Evolutionary conservation across 106 monocot genomes (phyloP).

Genomic region (Vanilla planifolia): DNA sequence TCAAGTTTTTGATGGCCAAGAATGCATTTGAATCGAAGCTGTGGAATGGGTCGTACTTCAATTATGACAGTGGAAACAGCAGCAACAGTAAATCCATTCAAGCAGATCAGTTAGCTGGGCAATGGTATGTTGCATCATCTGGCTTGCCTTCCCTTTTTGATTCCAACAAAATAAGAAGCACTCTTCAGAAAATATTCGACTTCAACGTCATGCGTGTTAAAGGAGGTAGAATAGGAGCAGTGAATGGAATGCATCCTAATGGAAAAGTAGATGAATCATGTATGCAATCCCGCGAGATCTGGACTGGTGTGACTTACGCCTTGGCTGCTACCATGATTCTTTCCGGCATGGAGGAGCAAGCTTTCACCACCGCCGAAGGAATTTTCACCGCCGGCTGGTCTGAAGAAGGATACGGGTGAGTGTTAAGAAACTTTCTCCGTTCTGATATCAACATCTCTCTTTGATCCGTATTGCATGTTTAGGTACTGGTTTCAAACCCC

Average conservation of each 20-base stretch:
- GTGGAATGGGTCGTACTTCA: constrained; percentile 97
- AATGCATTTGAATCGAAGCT: constrained; percentile 62
- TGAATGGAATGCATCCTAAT: constrained; percentile 91
- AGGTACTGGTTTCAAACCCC: constrained; percentile 99
- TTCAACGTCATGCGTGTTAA: constrained; percentile 94
- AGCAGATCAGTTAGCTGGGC: constrained; percentile 94
- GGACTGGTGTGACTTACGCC: constrained; percentile 93
- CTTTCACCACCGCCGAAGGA: constrained; percentile 89
- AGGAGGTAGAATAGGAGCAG: constrained; percentile 91
- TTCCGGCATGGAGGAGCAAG: constrained; percentile 85
- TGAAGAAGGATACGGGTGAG: constrained; percentile 95
- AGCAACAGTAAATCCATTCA: constrained; percentile 85
- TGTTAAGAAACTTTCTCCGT: neutral
- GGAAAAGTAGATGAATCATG: constrained; percentile 87
- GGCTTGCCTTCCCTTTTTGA: constrained; percentile 88
- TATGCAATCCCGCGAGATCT: constrained; percentile 98
- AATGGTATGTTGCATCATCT: constrained; percentile 92
- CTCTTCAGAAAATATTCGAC: constrained; percentile 87
- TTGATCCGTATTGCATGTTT: neutral
- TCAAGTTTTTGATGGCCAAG: constrained; percentile 68
- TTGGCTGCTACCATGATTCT: constrained; percentile 90
- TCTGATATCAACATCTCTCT: neutral
- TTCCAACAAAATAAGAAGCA: constrained; percentile 54
- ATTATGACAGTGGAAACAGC: constrained; percentile 85
- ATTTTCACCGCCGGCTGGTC: constrained; percentile 91